phyloP scores from a whole-genome alignment of 345 rosid species.

The Eucalyptus cloeziana region DNA sequence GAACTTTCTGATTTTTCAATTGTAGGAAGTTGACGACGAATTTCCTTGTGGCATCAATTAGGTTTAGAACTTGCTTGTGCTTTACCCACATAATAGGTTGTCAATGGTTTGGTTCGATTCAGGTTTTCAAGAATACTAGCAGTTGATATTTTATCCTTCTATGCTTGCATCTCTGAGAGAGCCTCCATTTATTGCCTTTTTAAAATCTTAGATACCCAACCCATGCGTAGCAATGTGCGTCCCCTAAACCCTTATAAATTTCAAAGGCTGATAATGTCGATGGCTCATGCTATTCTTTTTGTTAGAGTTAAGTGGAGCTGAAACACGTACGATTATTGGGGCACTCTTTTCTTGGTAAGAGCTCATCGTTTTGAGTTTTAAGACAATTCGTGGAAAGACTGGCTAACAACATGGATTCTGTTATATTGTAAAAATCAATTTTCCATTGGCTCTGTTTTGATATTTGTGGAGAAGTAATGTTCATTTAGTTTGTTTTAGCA shows the following conservation, averaged over 20 bases:
- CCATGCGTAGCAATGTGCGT: not conserved
- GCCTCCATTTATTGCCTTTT: not conserved
- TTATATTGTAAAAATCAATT: not conserved
- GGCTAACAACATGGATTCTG: not conserved
- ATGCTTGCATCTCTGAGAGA: not conserved
- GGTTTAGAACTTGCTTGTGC: no score
- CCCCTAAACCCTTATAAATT: not conserved
- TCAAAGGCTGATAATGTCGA: not conserved
- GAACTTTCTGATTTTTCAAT: no score
- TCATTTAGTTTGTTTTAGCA: not conserved
- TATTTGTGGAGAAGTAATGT: not conserved
- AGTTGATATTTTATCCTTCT: not conserved
- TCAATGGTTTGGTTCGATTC: accelerated
- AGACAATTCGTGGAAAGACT: not conserved
- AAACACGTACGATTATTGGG: not conserved
- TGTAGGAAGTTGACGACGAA: no score
- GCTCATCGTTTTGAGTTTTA: not conserved
- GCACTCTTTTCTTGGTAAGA: not conserved
- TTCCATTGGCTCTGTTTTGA: not conserved
- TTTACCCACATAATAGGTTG: no score
- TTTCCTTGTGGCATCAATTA: no score
- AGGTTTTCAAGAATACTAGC: not conserved
- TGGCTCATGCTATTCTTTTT: not conserved
- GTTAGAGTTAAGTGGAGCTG: not conserved
- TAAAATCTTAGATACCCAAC: not conserved